phyloP scores from a whole-genome alignment of 1,284 basidiomycete species.

The Anthracocystis panici-leucophaei region DNA sequence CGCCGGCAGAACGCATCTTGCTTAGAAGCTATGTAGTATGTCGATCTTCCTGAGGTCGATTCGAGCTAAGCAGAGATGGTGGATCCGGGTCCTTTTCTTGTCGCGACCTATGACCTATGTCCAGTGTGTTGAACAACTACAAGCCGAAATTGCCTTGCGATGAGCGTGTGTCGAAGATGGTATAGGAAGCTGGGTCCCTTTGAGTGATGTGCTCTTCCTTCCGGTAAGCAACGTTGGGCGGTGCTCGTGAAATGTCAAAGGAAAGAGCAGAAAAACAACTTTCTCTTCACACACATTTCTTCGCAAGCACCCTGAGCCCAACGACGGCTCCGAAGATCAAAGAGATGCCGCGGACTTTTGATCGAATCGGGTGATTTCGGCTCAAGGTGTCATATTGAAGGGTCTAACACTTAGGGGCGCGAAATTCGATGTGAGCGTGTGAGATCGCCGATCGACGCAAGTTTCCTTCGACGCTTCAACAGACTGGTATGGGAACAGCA shows the following conservation, averaged over 20 bases:
- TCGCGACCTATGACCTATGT: background rate
- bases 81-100: background rate
- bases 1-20: slow-evolving; percentile 28
- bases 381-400: too few relatives aligned
- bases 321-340: too few relatives aligned
- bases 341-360: slow-evolving; percentile 1
- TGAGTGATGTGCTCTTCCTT: background rate
- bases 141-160: background rate
- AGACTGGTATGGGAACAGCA: background rate
- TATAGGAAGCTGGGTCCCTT: background rate
- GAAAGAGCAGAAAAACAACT: slow-evolving; percentile 9
- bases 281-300: slow-evolving; percentile 22
- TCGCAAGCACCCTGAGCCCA: slow-evolving; percentile 31
- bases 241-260: slow-evolving; percentile 6
- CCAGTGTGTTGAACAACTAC: background rate
- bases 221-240: background rate
- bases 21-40: background rate
- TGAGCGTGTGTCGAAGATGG: background rate
- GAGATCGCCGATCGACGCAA: too few relatives aligned
- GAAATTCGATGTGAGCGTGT: background rate
- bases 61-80: background rate
- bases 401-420: background rate
- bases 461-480: too few relatives aligned
- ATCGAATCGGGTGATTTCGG: background rate
- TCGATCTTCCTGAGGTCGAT: background rate